A percentile compares a stretch with the other conserved stretches of the same genome.
Evolutionary conservation across 345 rosid genomes (phyloP).

Genomic region (Schrenkiella parvula): DNA sequence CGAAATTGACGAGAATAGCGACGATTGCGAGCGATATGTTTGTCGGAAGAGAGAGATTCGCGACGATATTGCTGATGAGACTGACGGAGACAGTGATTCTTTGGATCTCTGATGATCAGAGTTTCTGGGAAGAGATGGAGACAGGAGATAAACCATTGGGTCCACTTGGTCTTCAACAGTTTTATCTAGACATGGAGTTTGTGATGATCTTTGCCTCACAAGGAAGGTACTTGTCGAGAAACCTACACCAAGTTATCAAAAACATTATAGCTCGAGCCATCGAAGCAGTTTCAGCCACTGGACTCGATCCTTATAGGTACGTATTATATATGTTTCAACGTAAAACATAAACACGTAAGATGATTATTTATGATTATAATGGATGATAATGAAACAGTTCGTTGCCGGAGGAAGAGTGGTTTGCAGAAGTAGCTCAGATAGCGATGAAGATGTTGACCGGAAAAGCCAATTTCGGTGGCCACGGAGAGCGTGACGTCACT

Average conservation of each 20-base stretch:
- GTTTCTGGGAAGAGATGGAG: constrained; percentile 86
- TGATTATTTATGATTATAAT: neutral
- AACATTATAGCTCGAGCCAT: constrained; percentile 83
- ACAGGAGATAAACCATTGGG: constrained; percentile 66
- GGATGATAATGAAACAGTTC: constrained; percentile 27
- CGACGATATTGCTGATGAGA: constrained; percentile 82
- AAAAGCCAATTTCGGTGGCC: constrained; percentile 50
- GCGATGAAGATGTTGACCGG: constrained; percentile 77
- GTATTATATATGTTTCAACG: neutral
- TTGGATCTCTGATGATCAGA: constrained; percentile 91
- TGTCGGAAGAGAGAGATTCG: constrained; percentile 86
- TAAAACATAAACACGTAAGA: neutral
- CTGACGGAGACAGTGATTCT: constrained; percentile 82
- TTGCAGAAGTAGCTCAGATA: constrained; percentile 83
- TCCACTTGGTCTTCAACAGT: constrained; percentile 84
- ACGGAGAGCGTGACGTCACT: constrained; percentile 44
- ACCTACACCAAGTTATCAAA: constrained; percentile 83
- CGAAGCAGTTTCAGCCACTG: constrained; percentile 64
- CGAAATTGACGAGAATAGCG: constrained; percentile 59
- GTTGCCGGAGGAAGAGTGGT: constrained; percentile 93
- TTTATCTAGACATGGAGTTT: constrained; percentile 92
- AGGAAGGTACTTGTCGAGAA: constrained; percentile 82
- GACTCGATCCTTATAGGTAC: constrained; percentile 73
- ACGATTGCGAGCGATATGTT: constrained; percentile 64
- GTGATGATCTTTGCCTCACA: constrained; percentile 81